phyloP scores from a whole-genome alignment of 257 asterid genomes.

The Scutellaria barbata region DNA sequence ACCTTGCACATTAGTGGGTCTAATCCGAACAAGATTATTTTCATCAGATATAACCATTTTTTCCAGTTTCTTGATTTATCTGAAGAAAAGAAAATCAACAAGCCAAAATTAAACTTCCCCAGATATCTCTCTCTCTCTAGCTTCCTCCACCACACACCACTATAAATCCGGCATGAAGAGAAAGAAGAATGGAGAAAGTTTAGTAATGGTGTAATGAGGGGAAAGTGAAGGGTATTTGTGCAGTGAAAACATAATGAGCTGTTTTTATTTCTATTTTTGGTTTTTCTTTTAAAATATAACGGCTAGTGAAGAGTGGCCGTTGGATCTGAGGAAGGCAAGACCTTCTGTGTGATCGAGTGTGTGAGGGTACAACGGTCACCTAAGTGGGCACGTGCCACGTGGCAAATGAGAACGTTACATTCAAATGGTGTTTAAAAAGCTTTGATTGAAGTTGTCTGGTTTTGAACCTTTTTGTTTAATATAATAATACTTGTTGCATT shows the following conservation, averaged over 20 bases:
- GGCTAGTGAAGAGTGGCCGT: slow-evolving; percentile 76
- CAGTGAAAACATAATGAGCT: slow-evolving; percentile 20
- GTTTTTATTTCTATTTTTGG: slow-evolving; percentile 25
- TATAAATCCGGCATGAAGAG: slow-evolving; percentile 27
- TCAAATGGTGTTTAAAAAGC: slow-evolving; percentile 48
- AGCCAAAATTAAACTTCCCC: slow-evolving; percentile 9
- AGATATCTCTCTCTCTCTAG: neutral
- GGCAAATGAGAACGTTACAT: slow-evolving; percentile 52
- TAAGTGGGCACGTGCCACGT: slow-evolving; percentile 55
- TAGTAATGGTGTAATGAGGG: slow-evolving; percentile 29
- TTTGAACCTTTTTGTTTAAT: slow-evolving; percentile 1
- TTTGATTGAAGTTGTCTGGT: slow-evolving; percentile 12
- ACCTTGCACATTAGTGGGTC: slow-evolving; percentile 61
- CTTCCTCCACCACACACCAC: slow-evolving; percentile 29
- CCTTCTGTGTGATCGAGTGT: neutral
- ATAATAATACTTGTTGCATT: neutral
- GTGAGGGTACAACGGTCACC: slow-evolving; percentile 69
- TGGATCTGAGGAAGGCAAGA: slow-evolving; percentile 40
- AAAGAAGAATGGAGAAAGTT: slow-evolving; percentile 12
- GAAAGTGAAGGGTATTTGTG: slow-evolving; percentile 53
- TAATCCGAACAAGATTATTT: slow-evolving; percentile 52
- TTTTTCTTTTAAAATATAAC: slow-evolving; percentile 67
- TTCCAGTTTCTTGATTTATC: slow-evolving; percentile 33
- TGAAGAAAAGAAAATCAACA: slow-evolving; percentile 3
- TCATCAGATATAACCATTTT: slow-evolving; percentile 60